phyloP scores from a whole-genome alignment of 306 rosid genomes.

The Canavalia gladiata region DNA sequence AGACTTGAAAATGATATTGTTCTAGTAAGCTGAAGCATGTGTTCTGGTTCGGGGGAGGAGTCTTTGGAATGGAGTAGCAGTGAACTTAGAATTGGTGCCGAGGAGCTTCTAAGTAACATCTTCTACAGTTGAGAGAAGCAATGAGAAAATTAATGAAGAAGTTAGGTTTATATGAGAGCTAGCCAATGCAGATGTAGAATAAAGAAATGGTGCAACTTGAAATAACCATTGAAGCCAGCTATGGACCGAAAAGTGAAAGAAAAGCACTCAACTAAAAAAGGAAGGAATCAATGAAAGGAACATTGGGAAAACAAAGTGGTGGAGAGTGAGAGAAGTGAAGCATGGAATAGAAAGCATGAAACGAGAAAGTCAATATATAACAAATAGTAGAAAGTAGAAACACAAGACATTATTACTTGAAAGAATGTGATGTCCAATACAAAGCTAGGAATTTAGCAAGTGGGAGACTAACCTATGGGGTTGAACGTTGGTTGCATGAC shows the following conservation, averaged over 20 bases:
- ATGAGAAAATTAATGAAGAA: neutral
- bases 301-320: conserved; percentile 1
- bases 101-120: conserved; percentile 79
- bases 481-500: conserved; percentile 14
- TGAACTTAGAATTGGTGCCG: conserved; percentile 70
- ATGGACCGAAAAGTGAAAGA: conserved; percentile 43
- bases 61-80: conserved; percentile 57
- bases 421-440: conserved; percentile 16
- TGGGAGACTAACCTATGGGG: conserved; percentile 15
- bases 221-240: conserved; percentile 1
- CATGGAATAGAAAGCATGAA: conserved; percentile 32
- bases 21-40: conserved; percentile 55
- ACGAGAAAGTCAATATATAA: conserved; percentile 24
- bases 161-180: neutral
- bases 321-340: conserved; percentile 13
- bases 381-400: neutral
- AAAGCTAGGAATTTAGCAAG: neutral
- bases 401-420: neutral
- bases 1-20: conserved; percentile 56
- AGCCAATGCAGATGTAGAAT: conserved; percentile 4
- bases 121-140: conserved; percentile 20
- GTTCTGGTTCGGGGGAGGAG: conserved; percentile 56
- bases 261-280: conserved; percentile 21
- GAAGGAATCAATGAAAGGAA: neutral
- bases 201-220: neutral